Base-by-base conservation (phyloP, 495 filamentous ascomycete species). In the Podospora didyma region DNA sequence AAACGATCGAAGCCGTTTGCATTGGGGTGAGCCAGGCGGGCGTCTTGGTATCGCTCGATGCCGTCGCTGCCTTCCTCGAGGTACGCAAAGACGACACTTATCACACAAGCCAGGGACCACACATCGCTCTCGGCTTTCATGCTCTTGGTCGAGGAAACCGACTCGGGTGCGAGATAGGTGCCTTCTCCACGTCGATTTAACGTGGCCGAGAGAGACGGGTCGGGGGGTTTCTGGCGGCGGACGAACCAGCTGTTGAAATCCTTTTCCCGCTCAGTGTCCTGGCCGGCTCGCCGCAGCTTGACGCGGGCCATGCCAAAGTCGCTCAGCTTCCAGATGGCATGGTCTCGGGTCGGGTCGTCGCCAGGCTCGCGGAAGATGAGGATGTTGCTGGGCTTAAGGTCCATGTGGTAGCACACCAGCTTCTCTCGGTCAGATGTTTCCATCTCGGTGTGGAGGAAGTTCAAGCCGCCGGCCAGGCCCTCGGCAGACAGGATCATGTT, bases 301-400 rank as follows among this genome's bases (percentile, higher is more conserved):
- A 74, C 62, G n/a, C 64, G 55, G 37, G 71, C 67, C 65, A 72
- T 72, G 10, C 71, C 71, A 41, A 74, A 74, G 44, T 74, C 71
- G 39, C 71, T 72, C 9, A 74, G 63, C 49, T 72, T 72, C 71
- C 71, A 74, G 16, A 74, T 53, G 17, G 61, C 34, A 37, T 50
- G 39, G 12, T 63, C 51, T 10, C 61, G 53, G 14, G 56, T 50
- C 5, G 37, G 51, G 16, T 58, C 58, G 44, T n/a, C 44, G 5
- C 5, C 44, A n/a, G 44, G 2, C 7, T 70, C 63, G 21, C 17
- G 59, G 28, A 71, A 74, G 23, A 74, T 59, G 16, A 74, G 62
- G 35, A 74, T 65, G 24, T 74, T 74, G 34, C 51, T 63, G 17
- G 69, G 71, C 37, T 74, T 74, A 3, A 74, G 53, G 44, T 74